Evolutionary conservation across 345 rosid species (phyloP).

Genomic region (Psidium guajava): DNA sequence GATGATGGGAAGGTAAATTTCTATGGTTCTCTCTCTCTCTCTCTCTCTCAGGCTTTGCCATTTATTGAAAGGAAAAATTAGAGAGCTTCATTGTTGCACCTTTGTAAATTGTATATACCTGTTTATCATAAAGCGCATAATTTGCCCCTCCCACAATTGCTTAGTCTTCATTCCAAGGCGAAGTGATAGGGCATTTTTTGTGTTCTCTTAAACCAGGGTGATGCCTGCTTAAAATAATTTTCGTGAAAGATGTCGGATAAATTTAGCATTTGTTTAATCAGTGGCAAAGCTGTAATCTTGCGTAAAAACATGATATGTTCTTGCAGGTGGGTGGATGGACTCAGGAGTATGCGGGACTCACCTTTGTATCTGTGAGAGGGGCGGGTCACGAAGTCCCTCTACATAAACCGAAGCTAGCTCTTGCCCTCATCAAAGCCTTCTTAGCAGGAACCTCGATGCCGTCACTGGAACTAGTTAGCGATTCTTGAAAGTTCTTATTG

Average conservation of each 20-base stretch:
- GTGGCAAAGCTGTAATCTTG: not conserved
- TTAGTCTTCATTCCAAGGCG: not conserved
- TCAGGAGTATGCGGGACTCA: slow-evolving; percentile 73
- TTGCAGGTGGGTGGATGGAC: slow-evolving; percentile 94
- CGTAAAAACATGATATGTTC: not conserved
- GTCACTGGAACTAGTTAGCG: slow-evolving; percentile 12
- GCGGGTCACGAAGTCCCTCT: slow-evolving; percentile 95
- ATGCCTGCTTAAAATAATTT: not conserved
- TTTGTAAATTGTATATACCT: not conserved
- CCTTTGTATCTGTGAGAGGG: slow-evolving; percentile 76
- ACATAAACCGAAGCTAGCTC: slow-evolving; percentile 75
- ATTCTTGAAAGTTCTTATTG: slow-evolving; percentile 6
- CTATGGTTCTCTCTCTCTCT: not conserved
- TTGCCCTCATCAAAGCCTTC: slow-evolving; percentile 63
- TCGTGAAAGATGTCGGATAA: not conserved
- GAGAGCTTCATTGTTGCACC: not conserved
- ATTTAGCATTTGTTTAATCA: not conserved
- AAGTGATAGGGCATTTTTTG: not conserved
- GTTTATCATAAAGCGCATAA: not conserved
- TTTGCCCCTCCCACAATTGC: not conserved
- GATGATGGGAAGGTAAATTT: slow-evolving; percentile 66
- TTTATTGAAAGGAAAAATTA: not conserved
- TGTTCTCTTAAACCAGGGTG: not conserved
- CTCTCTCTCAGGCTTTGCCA: not conserved
- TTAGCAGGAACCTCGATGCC: slow-evolving; percentile 57